These are phyloP conservation scores for Ophiocordyceps camponoti-floridani DNA, from an alignment of 2,329 filamentous ascomycete genomes.

Conservation along the genomic window DNA sequence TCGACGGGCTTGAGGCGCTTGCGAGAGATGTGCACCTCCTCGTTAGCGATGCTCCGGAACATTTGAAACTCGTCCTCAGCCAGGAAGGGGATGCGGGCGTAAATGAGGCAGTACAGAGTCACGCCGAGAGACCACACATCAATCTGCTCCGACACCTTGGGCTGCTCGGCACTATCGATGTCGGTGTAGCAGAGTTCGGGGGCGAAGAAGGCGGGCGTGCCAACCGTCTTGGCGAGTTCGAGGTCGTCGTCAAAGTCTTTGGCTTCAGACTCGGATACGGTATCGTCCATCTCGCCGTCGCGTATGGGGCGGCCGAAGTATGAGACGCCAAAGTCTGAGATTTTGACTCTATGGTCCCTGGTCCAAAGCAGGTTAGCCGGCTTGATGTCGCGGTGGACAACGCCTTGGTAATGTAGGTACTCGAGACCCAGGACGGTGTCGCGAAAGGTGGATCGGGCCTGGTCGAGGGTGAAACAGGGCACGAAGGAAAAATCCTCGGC, in stretches of 20 bases:
- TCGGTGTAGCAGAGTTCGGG: slow-evolving; percentile 91
- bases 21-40: slow-evolving; percentile 77
- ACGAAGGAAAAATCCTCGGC: slow-evolving; percentile 87
- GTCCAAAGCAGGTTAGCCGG: slow-evolving; percentile 85
- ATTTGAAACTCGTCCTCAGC: slow-evolving; percentile 84
- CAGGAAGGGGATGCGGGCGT: slow-evolving; percentile 81
- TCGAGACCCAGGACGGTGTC: slow-evolving; percentile 88
- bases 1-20: slow-evolving; percentile 64
- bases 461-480: slow-evolving; percentile 73
- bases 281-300: slow-evolving; percentile 64
- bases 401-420: slow-evolving; percentile 77
- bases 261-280: slow-evolving; percentile 61
- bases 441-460: slow-evolving; percentile 70
- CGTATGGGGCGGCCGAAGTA: slow-evolving; percentile 82
- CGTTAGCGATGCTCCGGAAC: slow-evolving; percentile 79
- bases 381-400: slow-evolving; percentile 73
- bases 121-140: slow-evolving; percentile 96
- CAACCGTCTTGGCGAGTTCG: slow-evolving; percentile 94
- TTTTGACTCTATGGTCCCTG: slow-evolving; percentile 74
- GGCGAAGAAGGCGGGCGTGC: slow-evolving; percentile 93
- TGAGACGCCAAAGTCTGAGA: slow-evolving; percentile 96
- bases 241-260: slow-evolving; percentile 81
- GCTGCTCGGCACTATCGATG: slow-evolving; percentile 46
- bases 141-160: slow-evolving; percentile 77
- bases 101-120: slow-evolving; percentile 89